Base-by-base conservation (phyloP, 192 early-diverging fungal species). In the Umbelopsis sp. region DNA sequence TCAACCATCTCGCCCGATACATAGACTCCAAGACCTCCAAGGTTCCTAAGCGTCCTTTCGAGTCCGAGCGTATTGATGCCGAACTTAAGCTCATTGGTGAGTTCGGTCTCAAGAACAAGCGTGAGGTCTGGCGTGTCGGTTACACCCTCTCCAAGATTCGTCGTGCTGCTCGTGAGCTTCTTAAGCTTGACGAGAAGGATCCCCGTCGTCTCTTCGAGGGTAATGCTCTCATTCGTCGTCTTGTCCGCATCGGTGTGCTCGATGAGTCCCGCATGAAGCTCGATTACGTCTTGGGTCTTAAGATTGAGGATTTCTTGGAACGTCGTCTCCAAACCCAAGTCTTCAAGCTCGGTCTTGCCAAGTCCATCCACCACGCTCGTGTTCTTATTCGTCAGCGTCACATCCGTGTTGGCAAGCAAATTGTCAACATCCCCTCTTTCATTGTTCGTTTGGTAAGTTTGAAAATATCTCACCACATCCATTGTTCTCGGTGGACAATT, bases 81-180 rank as follows among this genome's bases (percentile, higher is more conserved):
- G 92, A 93, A 82, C 85, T 97, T 74, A 94, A 94, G 90, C 91
- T 98, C 71, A 89, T 93, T 81, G 97, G 97, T 75, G 94, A 96
- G 82, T 99, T 91, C 88, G 95, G 95, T 86, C 92, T 99, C 81
- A 88, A 91, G 74, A 97, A 95, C 95, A 99, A 98, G 93, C 93
- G 93, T 75, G 97, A 99, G 87, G 95, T 99, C 88, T 99, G 92
- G 92, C 91, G 97, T 81, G 93, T 99, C 66, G 94, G 92, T 74
- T 92, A 90, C 84, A 94, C 93, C 75, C 91, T 99, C 74, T 99
- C 97, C 86, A 97, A 98, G 87, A 97, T 99, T 78, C 97, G 97
- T 89, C 97, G 97, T 98, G 97, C 97, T 72, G 97, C 97, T 74
- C 95, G 97, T 97, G 96, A 99, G 86, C 92, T 99, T 71, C 88